Evolutionary conservation across 73 alveolate species (phyloP), one percentile per base, ranked within the genome.

Genomic region (Symbiodinium pilosum): DNA sequence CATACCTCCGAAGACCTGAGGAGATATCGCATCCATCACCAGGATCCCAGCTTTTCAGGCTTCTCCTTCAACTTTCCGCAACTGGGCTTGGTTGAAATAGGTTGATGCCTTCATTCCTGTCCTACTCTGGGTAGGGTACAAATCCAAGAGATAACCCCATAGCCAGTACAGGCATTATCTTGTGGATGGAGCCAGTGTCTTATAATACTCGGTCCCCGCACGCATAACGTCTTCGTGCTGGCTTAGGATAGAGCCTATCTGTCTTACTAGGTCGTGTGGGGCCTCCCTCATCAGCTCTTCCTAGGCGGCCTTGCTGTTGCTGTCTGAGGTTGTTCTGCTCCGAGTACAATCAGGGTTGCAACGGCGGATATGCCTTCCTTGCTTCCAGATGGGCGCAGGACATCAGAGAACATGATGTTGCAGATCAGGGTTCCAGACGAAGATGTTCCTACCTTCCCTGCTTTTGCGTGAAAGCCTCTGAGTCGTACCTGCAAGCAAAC

Each of bases 341-440:
- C 77, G 99, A 88, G 97, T 99, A 99, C 99, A 99, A 99, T 52
- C 99, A 99, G 99, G 99, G 99, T 89, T 99, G 99, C 91, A 99
- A 94, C 0, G 99, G 99, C 30, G 99, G 99, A 30, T 99, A 99
- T 94, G 99, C 99, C 24, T 94, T 99, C 52, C 94, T 99, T 8
- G 99, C 99, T 54, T 99, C 99, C n/a, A 95, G 99, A 52, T 99
- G 99, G 93, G 99, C 99, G 32, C 87, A 96, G 77, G 99, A 99
- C 86, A 99, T 99, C 86, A 88, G 40, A 38, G 42, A 18, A 30
- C 84, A 11, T 73, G 86, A 3, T 6, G 28, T 73, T 32, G 86
- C 42, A 14, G 86, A 44, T 14, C 84, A 32, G 40, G 84, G 40
- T 21, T 26, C 0, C 9, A 69, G 42, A n/a, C n/a, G n/a, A n/a